Evolutionary conservation across 352 stramenopile genomes (phyloP).

Genomic region (Phytophthora fragariae): DNA sequence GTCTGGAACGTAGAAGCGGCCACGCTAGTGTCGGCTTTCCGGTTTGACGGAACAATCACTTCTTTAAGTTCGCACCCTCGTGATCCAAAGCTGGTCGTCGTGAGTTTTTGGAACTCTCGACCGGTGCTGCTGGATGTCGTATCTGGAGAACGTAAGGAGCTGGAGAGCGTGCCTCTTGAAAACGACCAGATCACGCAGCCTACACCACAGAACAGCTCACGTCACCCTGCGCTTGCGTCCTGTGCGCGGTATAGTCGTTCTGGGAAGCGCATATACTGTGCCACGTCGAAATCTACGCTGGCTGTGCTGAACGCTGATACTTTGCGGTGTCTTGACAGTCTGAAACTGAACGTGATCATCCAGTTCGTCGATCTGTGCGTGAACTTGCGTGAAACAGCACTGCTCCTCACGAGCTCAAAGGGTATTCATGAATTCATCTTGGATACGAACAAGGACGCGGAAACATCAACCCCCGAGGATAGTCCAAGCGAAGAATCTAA

Average conservation of each 20-base stretch:
- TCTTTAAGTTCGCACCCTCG: conserved; percentile 60
- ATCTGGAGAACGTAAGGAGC: conserved; percentile 37
- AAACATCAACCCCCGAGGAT: background rate
- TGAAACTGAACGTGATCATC: conserved; percentile 62
- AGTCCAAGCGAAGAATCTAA: conserved; percentile 5
- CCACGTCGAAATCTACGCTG: conserved; percentile 72
- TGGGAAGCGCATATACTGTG: conserved; percentile 70
- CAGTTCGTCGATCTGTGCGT: conserved; percentile 77
- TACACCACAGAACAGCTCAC: conserved; percentile 59
- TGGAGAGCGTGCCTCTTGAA: conserved; percentile 51
- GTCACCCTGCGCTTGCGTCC: conserved; percentile 60
- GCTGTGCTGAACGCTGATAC: conserved; percentile 65
- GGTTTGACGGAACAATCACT: conserved; percentile 67
- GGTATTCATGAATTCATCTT: conserved; percentile 74
- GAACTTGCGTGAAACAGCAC: conserved; percentile 54
- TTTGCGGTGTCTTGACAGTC: conserved; percentile 52
- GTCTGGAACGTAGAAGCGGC: conserved; percentile 75
- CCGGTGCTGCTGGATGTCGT: conserved; percentile 63
- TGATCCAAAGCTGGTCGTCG: conserved; percentile 61
- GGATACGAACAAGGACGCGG: background rate
- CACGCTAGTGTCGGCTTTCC: conserved; percentile 63
- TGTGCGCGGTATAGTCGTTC: conserved; percentile 61
- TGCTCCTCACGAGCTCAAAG: conserved; percentile 78
- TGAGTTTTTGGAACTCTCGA: conserved; percentile 65
- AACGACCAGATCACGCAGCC: conserved; percentile 59